Conservation (phyloP, 148 eudicot genomes). For the Chenopodium suecicum region DNA sequence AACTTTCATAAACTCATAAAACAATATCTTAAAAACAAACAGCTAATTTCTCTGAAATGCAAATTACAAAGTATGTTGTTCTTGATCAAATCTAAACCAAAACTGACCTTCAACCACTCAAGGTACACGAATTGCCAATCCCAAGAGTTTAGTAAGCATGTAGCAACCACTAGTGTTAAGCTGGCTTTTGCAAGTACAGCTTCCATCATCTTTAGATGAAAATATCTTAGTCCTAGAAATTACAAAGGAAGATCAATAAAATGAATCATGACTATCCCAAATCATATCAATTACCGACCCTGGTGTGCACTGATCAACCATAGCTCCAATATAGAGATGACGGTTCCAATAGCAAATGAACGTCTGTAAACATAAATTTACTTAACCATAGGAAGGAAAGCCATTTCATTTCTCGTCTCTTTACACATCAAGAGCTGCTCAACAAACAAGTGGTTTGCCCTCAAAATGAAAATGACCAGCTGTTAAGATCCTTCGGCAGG, state of each 20-base stretch:
- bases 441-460: neutral
- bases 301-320: neutral
- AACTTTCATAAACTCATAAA: neutral
- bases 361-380: neutral
- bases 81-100: neutral
- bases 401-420: neutral
- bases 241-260: neutral
- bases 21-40: neutral
- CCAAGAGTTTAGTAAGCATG: neutral
- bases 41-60: neutral
- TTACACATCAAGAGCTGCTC: neutral
- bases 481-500: conserved; percentile 3
- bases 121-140: neutral
- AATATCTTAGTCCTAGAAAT: neutral
- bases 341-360: neutral
- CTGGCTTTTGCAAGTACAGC: neutral
- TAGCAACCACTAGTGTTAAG: neutral
- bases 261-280: neutral
- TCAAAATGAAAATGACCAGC: neutral
- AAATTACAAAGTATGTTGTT: neutral
- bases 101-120: neutral
- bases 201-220: neutral
- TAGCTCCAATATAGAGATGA: neutral
- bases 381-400: neutral
- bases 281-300: neutral